Base-by-base conservation (phyloP, 441 rosid species). In the Metrosideros polymorpha region DNA sequence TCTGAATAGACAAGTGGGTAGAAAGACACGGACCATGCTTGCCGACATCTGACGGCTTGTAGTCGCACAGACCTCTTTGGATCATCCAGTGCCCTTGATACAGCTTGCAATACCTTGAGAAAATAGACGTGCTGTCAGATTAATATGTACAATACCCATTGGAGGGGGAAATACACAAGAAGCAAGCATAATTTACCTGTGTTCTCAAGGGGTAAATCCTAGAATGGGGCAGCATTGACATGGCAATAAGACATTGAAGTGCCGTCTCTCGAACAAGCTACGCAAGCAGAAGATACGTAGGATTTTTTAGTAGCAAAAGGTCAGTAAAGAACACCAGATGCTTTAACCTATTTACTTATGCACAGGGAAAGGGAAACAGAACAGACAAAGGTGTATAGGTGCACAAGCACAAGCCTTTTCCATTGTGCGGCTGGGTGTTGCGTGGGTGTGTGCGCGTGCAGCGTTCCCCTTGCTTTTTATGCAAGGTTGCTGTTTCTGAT, bases 211-310 rank as follows among this genome's bases (percentile, higher is more conserved):
- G 97, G 91, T 94, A 97, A 55, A 95, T 91, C 88, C 96, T 94
- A 29, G 94, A 63, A 84, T 93, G 92, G n/a, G 99, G 96, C 90
- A 97, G 92, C 89, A 88, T 91, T 59, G 95, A 91, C 90, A 95
- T 85, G 8, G 97, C 95, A 86, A 88, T 88, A 50, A 96, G 97
- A 91, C 99, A 95, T 86, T 95, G 98, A 85, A 97, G 89, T 50
- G 97, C 95, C 6, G 99, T 96, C 91, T 97, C 98, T 79, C 99
- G 94, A 77, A 95, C 94, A 89, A 93, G 91, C 99, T 97, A 91
- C 66, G 83, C 82, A 87, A 54, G 76, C 18, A 57, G 89, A 79
- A 59, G 82, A 32, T 82, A 42, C 45, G 83, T 77, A 57, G 47
- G 51, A n/a, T 49, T 71, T 39, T 22, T 6, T 17, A 24, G 82